Evolutionary conservation across 495 filamentous ascomycete species (phyloP).

Genomic region (Pyrenopolyporus hunteri): DNA sequence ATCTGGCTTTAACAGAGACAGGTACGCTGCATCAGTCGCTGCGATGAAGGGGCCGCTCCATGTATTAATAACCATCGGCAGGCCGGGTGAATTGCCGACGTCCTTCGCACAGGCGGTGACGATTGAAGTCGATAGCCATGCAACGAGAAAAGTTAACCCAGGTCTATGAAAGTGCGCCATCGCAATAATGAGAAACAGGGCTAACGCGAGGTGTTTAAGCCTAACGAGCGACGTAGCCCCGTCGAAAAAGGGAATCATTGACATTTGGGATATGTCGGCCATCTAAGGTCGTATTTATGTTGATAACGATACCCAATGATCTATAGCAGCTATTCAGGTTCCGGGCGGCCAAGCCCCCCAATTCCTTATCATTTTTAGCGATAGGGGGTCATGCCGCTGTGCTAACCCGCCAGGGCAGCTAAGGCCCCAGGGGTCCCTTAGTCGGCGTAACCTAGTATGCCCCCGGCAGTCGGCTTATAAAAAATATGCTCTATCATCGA

Average conservation of each 20-base stretch:
- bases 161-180: slow-evolving; percentile 14
- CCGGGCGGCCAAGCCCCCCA: slow-evolving; percentile 32
- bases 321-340: no score
- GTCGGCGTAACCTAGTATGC: no score
- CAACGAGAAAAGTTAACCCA: slow-evolving; percentile 2
- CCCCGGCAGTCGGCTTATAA: slow-evolving; percentile 1
- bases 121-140: slow-evolving; percentile 20
- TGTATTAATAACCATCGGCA: slow-evolving; percentile 54
- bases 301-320: slow-evolving; percentile 14
- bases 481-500: background rate
- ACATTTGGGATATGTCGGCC: slow-evolving; percentile 8
- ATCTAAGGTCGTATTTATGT: background rate
- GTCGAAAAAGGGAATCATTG: background rate
- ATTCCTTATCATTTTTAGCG: slow-evolving; percentile 31
- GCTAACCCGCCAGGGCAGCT: slow-evolving; percentile 28
- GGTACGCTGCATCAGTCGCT: slow-evolving; percentile 56
- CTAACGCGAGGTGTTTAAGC: slow-evolving; percentile 1
- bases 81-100: slow-evolving; percentile 38
- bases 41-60: slow-evolving; percentile 55
- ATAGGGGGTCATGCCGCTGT: background rate
- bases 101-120: background rate
- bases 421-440: background rate
- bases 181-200: background rate
- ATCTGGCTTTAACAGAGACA: slow-evolving; percentile 34
- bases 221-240: background rate